A percentile compares a stretch with the other conserved stretches of the same genome.
phyloP scores from a whole-genome alignment of 768 basidiomycete genomes.

The Suillus luteus region DNA sequence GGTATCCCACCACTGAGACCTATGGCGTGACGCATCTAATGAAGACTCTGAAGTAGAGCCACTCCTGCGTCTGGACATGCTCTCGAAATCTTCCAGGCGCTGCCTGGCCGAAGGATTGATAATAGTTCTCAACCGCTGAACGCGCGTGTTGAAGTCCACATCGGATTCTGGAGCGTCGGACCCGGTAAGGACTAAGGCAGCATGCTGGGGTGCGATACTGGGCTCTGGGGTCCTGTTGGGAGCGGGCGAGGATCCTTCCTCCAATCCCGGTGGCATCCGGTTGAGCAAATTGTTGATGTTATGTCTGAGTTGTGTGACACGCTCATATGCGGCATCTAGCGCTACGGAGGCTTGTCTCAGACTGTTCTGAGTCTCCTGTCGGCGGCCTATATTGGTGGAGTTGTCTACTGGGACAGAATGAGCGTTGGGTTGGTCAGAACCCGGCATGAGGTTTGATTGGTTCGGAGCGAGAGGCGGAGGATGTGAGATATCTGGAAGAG shows the following conservation, averaged over 20 bases:
- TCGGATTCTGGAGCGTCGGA: constrained; percentile 20
- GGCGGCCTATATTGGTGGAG: neutral
- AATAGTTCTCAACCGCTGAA: constrained; percentile 32
- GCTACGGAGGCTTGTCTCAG: constrained; percentile 55
- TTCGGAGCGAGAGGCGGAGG: constrained; percentile 9
- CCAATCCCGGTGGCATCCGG: constrained; percentile 40
- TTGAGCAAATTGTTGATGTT: constrained; percentile 47
- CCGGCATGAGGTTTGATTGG: constrained; percentile 2
- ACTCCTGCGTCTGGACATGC: constrained; percentile 18
- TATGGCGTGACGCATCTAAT: neutral
- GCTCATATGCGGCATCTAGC: constrained; percentile 54
- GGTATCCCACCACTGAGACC: constrained; percentile 20
- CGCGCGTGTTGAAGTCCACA: constrained; percentile 31
- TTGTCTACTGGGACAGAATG: neutral
- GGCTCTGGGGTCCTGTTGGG: constrained; percentile 21
- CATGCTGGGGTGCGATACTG: constrained; percentile 32
- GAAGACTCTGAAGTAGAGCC: constrained; percentile 3
- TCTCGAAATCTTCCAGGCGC: constrained; percentile 35
- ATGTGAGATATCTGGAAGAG: constrained; percentile 4
- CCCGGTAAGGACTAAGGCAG: constrained; percentile 32
- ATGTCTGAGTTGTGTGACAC: constrained; percentile 55
- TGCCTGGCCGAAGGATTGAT: constrained; percentile 33
- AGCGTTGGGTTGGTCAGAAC: neutral
- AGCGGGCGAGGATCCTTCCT: constrained; percentile 14
- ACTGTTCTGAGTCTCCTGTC: constrained; percentile 36